A percentile compares a stretch with the other conserved stretches of the same genome.
phyloP scores from a whole-genome alignment of 139 green algal species.

The Chlamydomonas sphaeroides region DNA sequence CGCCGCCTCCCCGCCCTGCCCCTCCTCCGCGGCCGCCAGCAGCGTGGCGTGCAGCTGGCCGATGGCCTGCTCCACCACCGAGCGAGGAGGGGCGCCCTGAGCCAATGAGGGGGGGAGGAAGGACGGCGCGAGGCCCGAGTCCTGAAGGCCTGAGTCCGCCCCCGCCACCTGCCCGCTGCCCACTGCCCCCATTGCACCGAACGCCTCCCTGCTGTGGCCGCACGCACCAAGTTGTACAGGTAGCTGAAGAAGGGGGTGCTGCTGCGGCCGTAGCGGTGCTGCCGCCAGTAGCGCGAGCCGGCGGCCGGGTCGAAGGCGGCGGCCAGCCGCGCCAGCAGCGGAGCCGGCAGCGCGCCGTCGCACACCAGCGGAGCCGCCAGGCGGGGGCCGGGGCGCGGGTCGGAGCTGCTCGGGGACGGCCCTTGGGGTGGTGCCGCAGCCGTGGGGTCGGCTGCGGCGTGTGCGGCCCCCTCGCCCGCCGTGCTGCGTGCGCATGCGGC shows the following conservation, averaged over 20 bases:
- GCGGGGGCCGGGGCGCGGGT: too few species aligned
- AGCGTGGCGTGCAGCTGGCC: constrained; percentile 19
- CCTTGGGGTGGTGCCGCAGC: background rate
- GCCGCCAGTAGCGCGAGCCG: constrained; percentile 39
- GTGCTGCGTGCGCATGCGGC: background rate
- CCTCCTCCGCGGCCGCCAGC: background rate
- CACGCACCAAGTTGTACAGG: constrained; percentile 29
- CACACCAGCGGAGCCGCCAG: background rate
- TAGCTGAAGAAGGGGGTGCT: constrained; percentile 56
- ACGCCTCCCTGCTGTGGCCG: too few species aligned
- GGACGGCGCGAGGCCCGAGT: too few species aligned
- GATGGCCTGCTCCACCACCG: constrained; percentile 41
- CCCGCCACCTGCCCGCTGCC: too few species aligned
- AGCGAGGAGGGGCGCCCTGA: constrained; percentile 8
- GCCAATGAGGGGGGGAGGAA: background rate
- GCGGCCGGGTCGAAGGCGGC: constrained; percentile 13
- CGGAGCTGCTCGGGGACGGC: background rate
- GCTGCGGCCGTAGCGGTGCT: constrained; percentile 36
- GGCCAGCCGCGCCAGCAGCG: constrained; percentile 13
- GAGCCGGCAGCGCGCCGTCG: background rate
- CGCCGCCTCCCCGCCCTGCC: background rate
- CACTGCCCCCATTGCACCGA: too few species aligned
- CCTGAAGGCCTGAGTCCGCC: too few species aligned
- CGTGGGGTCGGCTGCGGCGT: background rate
- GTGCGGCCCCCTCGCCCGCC: background rate